These are phyloP conservation scores for Chlorociboria aeruginascens DNA, from an alignment of 495 filamentous ascomycete species.

Conservation along the genomic window DNA sequence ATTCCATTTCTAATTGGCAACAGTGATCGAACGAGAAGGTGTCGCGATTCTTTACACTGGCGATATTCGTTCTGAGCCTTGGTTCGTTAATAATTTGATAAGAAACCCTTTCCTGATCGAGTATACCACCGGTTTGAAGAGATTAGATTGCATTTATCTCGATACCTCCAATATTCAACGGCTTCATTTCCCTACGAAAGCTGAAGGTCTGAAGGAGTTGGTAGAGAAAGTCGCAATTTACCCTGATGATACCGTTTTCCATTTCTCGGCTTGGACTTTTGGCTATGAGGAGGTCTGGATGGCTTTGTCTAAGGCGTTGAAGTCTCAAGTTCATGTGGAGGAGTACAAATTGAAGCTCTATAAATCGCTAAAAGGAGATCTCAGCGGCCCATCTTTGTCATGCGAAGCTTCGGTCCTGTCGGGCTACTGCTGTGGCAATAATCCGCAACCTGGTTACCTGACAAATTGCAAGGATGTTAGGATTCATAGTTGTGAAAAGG, in stretches of 20 bases:
- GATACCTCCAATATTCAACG: slow-evolving; percentile 66
- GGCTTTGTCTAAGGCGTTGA: slow-evolving; percentile 57
- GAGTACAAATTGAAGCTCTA: slow-evolving; percentile 69
- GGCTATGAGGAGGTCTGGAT: slow-evolving; percentile 91
- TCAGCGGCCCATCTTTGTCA: slow-evolving; percentile 25
- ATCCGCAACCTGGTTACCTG: slow-evolving; percentile 52
- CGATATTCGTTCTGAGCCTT: slow-evolving; percentile 68
- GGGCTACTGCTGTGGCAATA: slow-evolving; percentile 70
- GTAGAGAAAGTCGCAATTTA: slow-evolving; percentile 56
- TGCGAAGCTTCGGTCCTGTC: slow-evolving; percentile 54
- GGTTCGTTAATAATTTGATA: slow-evolving; percentile 41
- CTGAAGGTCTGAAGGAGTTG: slow-evolving; percentile 65
- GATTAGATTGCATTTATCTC: slow-evolving; percentile 69
- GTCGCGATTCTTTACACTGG: slow-evolving; percentile 83
- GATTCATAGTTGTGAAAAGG: slow-evolving; percentile 83
- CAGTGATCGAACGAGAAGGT: slow-evolving; percentile 62
- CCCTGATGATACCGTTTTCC: slow-evolving; percentile 65
- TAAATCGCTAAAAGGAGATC: slow-evolving; percentile 37
- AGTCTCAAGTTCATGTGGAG: slow-evolving; percentile 71
- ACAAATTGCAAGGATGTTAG: slow-evolving; percentile 50
- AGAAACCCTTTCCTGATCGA: slow-evolving; percentile 66
- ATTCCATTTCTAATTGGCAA: not conserved
- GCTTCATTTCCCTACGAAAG: slow-evolving; percentile 39
- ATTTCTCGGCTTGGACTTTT: slow-evolving; percentile 87
- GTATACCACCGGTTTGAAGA: slow-evolving; percentile 54